Base-by-base conservation (phyloP, 495 filamentous ascomycete genomes). In the Annulohypoxylon bovei region DNA sequence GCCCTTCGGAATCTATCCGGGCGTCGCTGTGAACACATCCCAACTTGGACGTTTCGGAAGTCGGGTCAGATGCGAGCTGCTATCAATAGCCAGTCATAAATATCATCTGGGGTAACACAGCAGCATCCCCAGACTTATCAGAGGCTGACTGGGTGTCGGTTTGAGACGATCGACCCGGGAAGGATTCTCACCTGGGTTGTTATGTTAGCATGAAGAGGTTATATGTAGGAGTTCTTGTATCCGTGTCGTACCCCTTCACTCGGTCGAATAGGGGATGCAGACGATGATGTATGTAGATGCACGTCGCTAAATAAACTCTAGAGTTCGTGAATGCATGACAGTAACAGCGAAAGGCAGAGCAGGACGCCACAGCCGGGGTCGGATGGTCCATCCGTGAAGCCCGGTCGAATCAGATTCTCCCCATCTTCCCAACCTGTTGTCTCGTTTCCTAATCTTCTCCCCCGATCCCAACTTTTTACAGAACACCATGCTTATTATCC, bases 391-490 rank as follows among this genome's bases (percentile, higher is more conserved):
- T 75, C 75, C 75, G 75, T 62, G 53, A 54, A 69, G 69, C 66
- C 69, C 75, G 75, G 68, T 63, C 75, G 57, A 77, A 77, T 77
- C 72, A 77, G 46, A 62, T 71, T 59, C 56, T 73, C 40, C 49
- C 28, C 65, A 59, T 63, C 53, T 66, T 72, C 72, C 75, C 75
- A 70, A 68, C 70, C 62, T 57, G 65, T 61, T 62, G 72, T 75
- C 54, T 62, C 61, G 27, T 44, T 64, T 70, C 46, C 49, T 52
- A 62, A 60, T 54, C 56, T 66, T 59, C 27, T 37, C 56, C 58
- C 44, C 32, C 30, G 23, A 67, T 73, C 57, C 67, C 52, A 64
- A 25, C 37, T 67, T 63, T 59, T 42, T 73, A 59, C 37, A 64
- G 52, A 61, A 50, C 54, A 25, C 39, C 32, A 50, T 52, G 56